These are phyloP conservation scores for Oemleria cerasiformis DNA, from an alignment of 306 rosid genomes.

Conservation along the genomic window DNA sequence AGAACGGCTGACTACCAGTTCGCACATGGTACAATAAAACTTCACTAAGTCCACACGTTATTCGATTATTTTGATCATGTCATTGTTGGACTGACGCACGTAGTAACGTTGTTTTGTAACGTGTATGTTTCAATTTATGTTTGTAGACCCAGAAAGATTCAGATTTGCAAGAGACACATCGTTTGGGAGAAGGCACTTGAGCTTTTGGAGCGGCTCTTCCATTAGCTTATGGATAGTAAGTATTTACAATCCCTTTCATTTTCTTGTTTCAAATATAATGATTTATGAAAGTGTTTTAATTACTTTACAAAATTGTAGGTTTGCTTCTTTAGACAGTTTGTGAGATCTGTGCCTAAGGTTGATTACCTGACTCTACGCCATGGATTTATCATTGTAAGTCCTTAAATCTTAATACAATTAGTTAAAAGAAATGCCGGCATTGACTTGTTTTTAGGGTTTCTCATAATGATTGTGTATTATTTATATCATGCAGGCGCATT, in stretches of 20 bases:
- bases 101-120: background rate
- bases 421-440: background rate
- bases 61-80: no score
- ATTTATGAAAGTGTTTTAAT: background rate
- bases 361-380: conserved; percentile 82
- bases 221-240: conserved; percentile 74
- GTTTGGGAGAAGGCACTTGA: conserved; percentile 85
- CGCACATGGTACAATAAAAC: conserved; percentile 49
- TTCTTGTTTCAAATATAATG: background rate
- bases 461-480: background rate
- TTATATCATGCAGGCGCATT: conserved; percentile 68
- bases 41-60: no score
- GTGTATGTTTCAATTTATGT: background rate
- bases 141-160: conserved; percentile 76
- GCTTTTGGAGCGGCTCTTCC: conserved; percentile 61
- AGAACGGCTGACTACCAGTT: conserved; percentile 66
- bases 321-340: conserved; percentile 81
- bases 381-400: conserved; percentile 73
- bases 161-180: conserved; percentile 84
- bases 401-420: background rate
- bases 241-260: background rate
- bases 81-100: no score
- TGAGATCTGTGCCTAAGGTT: conserved; percentile 76
- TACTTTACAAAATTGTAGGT: conserved; percentile 28
- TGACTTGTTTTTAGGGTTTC: no score